These are phyloP conservation scores for Myxozyma sirexii DNA, from an alignment of 805 yeast species.

Conservation along the genomic window DNA sequence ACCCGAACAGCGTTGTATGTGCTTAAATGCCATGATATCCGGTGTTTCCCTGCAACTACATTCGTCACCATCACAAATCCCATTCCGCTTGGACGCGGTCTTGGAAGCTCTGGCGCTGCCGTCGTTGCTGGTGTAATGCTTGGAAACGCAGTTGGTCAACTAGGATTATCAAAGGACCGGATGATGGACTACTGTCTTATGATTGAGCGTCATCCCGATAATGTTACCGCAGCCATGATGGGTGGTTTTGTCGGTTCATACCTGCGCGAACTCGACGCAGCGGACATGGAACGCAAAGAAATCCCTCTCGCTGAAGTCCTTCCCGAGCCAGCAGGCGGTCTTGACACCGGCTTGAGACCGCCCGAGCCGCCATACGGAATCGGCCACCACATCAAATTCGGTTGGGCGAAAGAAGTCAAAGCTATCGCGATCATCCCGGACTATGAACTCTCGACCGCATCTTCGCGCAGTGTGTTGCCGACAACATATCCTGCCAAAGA, in stretches of 20 bases:
- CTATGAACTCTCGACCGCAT: conserved; percentile 92
- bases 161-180: conserved; percentile 73
- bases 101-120: conserved; percentile 98
- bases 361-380: conserved; percentile 82
- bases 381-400: conserved; percentile 85
- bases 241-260: conserved; percentile 98
- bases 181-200: conserved; percentile 92
- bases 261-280: conserved; percentile 73
- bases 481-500: conserved; percentile 74
- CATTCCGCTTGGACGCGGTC: conserved; percentile 93
- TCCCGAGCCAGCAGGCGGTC: conserved; percentile 74
- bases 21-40: conserved; percentile 75
- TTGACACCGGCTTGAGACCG: conserved; percentile 68
- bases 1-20: conserved; percentile 93
- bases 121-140: conserved; percentile 94
- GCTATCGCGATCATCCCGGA: conserved; percentile 92
- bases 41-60: conserved; percentile 82
- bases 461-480: conserved; percentile 88
- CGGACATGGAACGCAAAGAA: conserved; percentile 73
- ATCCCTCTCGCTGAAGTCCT: conserved; percentile 84
- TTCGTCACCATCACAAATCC: conserved; percentile 80
- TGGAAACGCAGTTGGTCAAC: conserved; percentile 80
- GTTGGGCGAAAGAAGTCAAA: conserved; percentile 77
- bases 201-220: conserved; percentile 98
- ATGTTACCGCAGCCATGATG: conserved; percentile 98